A percentile compares a stretch with the other conserved stretches of the same genome.
These are phyloP conservation scores for Chrysochromulina tobinii DNA, from an alignment of 78 protist genomes.

Conservation along the genomic window DNA sequence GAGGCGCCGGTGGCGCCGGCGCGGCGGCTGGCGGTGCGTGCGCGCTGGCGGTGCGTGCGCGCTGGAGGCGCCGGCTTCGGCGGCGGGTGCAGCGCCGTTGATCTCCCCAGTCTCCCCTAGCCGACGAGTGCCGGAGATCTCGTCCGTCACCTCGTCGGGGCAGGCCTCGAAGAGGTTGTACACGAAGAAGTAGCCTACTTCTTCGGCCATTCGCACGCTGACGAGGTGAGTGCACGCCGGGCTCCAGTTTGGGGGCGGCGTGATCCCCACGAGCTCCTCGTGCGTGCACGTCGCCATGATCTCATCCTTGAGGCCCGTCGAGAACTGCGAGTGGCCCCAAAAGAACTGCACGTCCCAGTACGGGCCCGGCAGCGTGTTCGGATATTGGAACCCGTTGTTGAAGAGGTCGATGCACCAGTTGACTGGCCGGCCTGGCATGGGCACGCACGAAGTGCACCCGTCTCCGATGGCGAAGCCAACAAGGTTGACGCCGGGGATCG, in stretches of 20 bases:
- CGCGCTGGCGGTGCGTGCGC: no score
- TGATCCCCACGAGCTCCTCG: neutral
- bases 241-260: neutral
- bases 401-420: neutral
- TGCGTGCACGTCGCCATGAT: neutral
- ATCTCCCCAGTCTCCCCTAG: no score
- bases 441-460: neutral
- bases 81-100: no score
- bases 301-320: neutral
- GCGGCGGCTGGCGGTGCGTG: no score
- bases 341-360: constrained; percentile 2
- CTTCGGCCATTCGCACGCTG: neutral
- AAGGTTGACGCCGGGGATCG: neutral
- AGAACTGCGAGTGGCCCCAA: neutral
- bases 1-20: no score
- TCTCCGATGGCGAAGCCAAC: neutral
- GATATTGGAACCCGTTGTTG: neutral
- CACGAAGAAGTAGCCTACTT: neutral
- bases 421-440: neutral
- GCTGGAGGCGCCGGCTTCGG: no score
- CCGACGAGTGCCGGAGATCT: no score
- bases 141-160: neutral
- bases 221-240: neutral
- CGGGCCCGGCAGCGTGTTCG: neutral
- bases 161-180: constrained; percentile 11